Percentiles rank a stretch among this genome's conserved stretches.
These are phyloP conservation scores for Coix lacrymajobi DNA, from an alignment of 176 grass and related monocot species.

Conservation along the genomic window DNA sequence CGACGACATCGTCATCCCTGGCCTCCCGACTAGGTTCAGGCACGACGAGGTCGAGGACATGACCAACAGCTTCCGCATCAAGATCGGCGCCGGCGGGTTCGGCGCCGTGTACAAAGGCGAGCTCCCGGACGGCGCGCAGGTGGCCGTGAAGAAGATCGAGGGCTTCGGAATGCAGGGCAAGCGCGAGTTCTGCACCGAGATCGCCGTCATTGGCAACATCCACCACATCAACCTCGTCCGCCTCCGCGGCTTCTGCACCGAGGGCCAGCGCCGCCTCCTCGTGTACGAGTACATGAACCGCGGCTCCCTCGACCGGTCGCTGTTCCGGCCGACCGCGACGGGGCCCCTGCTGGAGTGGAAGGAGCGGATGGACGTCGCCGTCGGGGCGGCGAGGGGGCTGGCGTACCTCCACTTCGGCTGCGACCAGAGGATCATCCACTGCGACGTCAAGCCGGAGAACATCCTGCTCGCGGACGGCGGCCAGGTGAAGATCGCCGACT, in stretches of 20 bases:
- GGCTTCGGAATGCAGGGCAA: constrained; percentile 61
- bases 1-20: constrained; percentile 53
- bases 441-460: constrained; percentile 91
- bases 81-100: constrained; percentile 74
- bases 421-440: constrained; percentile 73
- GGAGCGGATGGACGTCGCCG: constrained; percentile 58
- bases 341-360: constrained; percentile 46
- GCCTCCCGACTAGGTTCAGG: constrained; percentile 66
- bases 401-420: constrained; percentile 86
- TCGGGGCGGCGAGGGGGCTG: constrained; percentile 72
- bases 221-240: constrained; percentile 82
- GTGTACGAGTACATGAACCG: constrained; percentile 91
- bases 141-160: constrained; percentile 80
- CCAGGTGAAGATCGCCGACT: constrained; percentile 87
- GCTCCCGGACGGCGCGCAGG: constrained; percentile 41
- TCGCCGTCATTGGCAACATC: constrained; percentile 89
- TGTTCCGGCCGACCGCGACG: constrained; percentile 37
- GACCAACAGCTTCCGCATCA: constrained; percentile 53
- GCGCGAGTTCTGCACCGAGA: constrained; percentile 88
- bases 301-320: constrained; percentile 55
- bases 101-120: constrained; percentile 75
- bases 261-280: constrained; percentile 57
- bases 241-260: constrained; percentile 67
- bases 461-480: constrained; percentile 69
- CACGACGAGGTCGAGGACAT: constrained; percentile 53